These are phyloP conservation scores for Amanita jacksonii DNA, from an alignment of 768 basidiomycete genomes.

Conservation along the genomic window DNA sequence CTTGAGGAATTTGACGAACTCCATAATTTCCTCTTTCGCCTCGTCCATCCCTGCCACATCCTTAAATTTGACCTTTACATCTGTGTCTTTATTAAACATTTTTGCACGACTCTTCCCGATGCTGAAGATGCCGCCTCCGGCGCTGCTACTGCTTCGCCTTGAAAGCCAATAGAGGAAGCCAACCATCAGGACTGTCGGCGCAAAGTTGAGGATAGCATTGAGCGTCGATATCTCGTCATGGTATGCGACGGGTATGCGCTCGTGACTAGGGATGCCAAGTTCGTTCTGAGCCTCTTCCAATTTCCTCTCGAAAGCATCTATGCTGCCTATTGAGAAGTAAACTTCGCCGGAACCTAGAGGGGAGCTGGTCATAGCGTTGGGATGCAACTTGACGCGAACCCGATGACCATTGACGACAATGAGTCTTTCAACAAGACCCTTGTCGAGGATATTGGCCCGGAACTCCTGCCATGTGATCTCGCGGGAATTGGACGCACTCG, in stretches of 20 bases:
- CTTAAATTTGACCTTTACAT: slow-evolving; percentile 87
- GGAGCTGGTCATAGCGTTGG: slow-evolving; percentile 69
- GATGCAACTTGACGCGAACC: slow-evolving; percentile 89
- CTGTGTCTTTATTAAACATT: slow-evolving; percentile 95
- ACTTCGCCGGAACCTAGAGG: slow-evolving; percentile 52
- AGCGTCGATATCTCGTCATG: slow-evolving; percentile 87
- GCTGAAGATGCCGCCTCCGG: slow-evolving; percentile 87
- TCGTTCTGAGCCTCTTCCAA: slow-evolving; percentile 90
- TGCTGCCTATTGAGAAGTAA: slow-evolving; percentile 95
- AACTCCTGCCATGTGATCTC: slow-evolving; percentile 99
- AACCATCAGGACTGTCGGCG: slow-evolving; percentile 87
- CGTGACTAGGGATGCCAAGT: slow-evolving; percentile 82
- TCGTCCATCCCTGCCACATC: slow-evolving; percentile 99
- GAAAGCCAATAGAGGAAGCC: slow-evolving; percentile 88
- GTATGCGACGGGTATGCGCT: slow-evolving; percentile 95
- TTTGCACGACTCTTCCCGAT: slow-evolving; percentile 94
- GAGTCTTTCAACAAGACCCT: slow-evolving; percentile 91
- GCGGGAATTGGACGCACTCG: slow-evolving; percentile 45
- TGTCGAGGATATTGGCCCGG: slow-evolving; percentile 92
- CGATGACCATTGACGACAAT: slow-evolving; percentile 83
- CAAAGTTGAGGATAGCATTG: slow-evolving; percentile 78
- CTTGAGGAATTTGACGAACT: slow-evolving; percentile 98
- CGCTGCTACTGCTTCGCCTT: slow-evolving; percentile 54
- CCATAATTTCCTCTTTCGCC: slow-evolving; percentile 99
- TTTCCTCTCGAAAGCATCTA: slow-evolving; percentile 93